Percentiles rank a stretch among this genome's conserved stretches.
phyloP scores from a whole-genome alignment of 805 yeast species.

The Kodamaea kaohsiungensis region DNA sequence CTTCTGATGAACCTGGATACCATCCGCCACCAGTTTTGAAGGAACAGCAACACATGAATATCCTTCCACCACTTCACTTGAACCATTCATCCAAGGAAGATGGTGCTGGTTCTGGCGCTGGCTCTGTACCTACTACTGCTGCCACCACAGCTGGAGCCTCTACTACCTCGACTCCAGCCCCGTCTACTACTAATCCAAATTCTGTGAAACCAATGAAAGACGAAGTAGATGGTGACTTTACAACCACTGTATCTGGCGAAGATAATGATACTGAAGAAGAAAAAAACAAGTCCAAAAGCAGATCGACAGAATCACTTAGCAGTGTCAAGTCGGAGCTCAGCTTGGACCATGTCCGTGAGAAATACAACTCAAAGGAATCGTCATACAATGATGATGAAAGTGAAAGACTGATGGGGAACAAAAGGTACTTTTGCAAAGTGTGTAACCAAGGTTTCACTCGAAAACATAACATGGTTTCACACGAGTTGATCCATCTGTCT shows the following conservation, averaged over 20 bases:
- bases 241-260: constrained; percentile 3
- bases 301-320: background rate
- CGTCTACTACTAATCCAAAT: background rate
- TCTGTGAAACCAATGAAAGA: background rate
- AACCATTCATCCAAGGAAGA: background rate
- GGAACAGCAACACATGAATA: background rate
- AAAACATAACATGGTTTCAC: constrained; percentile 73
- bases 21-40: background rate
- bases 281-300: background rate
- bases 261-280: background rate
- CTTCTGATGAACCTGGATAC: background rate
- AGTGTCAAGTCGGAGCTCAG: background rate
- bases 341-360: background rate
- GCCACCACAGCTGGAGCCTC: background rate
- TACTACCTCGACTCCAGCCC: background rate
- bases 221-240: background rate
- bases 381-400: background rate
- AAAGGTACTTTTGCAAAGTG: constrained; percentile 51
- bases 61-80: background rate
- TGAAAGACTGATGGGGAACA: constrained; percentile 13
- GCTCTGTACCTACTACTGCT: too few species aligned
- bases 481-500: constrained; percentile 65
- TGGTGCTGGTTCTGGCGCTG: too few species aligned
- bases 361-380: background rate
- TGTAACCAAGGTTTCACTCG: constrained; percentile 70